Evolutionary conservation across 306 rosid species (phyloP).

Genomic region (Luffa acutangula): DNA sequence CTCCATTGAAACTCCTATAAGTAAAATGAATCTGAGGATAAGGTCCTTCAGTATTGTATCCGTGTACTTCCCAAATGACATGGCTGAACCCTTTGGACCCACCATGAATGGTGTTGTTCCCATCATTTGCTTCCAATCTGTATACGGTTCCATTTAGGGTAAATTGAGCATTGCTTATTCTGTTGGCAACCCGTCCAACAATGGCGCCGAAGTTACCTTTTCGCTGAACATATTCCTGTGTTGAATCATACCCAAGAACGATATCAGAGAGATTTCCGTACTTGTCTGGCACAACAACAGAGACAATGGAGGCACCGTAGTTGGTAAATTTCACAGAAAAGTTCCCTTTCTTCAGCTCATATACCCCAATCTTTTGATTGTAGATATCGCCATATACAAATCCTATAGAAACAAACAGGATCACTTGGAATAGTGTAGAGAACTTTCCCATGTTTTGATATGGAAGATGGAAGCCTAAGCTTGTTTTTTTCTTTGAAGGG

Average conservation of each 20-base stretch:
- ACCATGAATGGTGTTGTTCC: constrained; percentile 4
- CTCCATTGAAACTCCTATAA: constrained; percentile 1
- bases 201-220: constrained; percentile 42
- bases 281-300: constrained; percentile 5
- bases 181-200: constrained; percentile 78
- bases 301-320: constrained; percentile 7
- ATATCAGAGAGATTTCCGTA: background rate
- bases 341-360: constrained; percentile 6
- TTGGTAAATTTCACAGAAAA: constrained; percentile 9
- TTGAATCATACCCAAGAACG: background rate
- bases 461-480: too few relatives aligned
- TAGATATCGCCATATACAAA: background rate
- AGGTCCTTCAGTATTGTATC: background rate
- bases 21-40: constrained; percentile 4
- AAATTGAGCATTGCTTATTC: constrained; percentile 72
- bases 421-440: background rate
- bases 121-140: background rate
- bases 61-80: constrained; percentile 7
- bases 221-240: background rate
- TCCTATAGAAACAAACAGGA: background rate
- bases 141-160: constrained; percentile 33
- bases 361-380: background rate
- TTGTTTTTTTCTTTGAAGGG: background rate
- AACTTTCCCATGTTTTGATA: background rate
- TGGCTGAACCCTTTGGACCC: constrained; percentile 12